phyloP scores from a whole-genome alignment of 345 rosid genomes.

The Citrus cavaleriei region DNA sequence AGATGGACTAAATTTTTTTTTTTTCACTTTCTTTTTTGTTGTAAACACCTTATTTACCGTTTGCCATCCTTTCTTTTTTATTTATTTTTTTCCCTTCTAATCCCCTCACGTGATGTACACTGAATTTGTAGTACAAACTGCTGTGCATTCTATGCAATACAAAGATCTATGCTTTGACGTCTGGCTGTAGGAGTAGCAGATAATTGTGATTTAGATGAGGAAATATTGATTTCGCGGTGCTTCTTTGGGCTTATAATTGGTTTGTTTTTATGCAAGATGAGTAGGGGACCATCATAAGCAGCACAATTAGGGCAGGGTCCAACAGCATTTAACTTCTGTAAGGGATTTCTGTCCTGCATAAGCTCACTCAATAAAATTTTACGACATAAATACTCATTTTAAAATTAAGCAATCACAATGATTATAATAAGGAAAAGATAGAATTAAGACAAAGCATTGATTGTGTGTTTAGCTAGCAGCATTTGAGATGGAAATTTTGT shows the following conservation, averaged over 20 bases:
- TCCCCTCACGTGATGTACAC: background rate
- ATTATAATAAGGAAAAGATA: too few species aligned
- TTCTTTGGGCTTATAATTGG: background rate
- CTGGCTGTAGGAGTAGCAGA: background rate
- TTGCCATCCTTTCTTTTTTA: background rate
- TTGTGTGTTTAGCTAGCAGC: too few species aligned
- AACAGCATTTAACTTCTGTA: too few species aligned
- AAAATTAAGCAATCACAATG: too few species aligned
- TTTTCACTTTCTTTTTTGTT: background rate
- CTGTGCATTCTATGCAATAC: background rate
- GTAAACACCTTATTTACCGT: background rate
- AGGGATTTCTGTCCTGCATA: too few species aligned
- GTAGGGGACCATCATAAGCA: too few species aligned
- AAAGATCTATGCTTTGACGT: background rate
- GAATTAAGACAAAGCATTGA: too few species aligned
- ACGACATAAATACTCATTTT: too few species aligned
- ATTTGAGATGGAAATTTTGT: too few species aligned
- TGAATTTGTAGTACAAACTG: background rate
- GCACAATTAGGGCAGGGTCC: too few species aligned
- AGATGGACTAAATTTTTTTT: background rate
- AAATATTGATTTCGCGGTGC: background rate
- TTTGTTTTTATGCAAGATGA: too few species aligned
- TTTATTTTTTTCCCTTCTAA: background rate
- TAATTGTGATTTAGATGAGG: background rate
- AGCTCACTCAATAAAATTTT: too few species aligned